Conservation (phyloP, 164 flowering plant species). For the Liriodendron chinense region DNA sequence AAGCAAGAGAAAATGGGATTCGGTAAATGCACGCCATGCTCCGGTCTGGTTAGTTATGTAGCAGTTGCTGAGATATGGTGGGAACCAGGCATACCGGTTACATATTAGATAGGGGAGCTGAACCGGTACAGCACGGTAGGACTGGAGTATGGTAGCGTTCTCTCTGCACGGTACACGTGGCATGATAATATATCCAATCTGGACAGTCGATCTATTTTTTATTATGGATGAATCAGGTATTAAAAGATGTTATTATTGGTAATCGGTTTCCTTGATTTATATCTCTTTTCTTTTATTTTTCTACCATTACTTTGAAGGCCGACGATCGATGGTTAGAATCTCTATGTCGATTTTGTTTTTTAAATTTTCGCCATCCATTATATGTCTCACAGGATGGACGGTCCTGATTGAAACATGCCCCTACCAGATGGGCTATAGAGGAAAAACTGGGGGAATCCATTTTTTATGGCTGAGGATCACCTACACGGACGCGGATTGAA, state of each 20-base stretch:
- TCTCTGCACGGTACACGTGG: not conserved
- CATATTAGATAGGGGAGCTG: not conserved
- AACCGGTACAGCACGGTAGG: not conserved
- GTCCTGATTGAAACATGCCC: too few species aligned
- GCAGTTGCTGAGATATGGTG: not conserved
- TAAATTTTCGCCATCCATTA: too few species aligned
- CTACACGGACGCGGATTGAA: too few species aligned
- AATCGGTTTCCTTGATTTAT: not conserved
- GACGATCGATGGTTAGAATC: not conserved
- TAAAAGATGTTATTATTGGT: not conserved
- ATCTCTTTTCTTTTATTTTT: too few species aligned
- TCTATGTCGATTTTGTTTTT: too few species aligned
- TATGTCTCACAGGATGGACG: too few species aligned
- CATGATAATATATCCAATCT: not conserved
- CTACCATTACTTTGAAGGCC: not conserved
- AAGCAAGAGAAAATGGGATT: constrained; percentile 32
- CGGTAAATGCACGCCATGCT: constrained; percentile 45
- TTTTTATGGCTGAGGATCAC: too few species aligned
- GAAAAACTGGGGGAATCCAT: too few species aligned
- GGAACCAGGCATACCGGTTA: constrained; percentile 2
- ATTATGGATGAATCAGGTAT: not conserved
- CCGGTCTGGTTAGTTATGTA: not conserved
- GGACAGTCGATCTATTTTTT: not conserved
- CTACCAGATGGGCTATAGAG: too few species aligned
- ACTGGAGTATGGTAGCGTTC: not conserved